phyloP scores from a whole-genome alignment of 495 filamentous ascomycete genomes.

The Entonaema liquescens region DNA sequence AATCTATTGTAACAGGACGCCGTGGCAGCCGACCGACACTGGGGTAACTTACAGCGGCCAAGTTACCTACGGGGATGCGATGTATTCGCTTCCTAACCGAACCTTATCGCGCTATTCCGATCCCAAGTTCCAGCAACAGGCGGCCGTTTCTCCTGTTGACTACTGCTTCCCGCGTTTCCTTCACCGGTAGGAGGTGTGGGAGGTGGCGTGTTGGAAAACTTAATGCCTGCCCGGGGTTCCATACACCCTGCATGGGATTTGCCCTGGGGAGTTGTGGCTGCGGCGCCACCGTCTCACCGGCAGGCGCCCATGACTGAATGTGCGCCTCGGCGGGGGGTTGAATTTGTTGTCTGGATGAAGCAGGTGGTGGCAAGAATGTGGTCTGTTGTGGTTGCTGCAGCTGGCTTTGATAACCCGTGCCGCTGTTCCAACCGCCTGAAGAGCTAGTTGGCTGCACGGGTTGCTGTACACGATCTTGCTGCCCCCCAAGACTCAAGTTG shows the following conservation, averaged over 20 bases:
- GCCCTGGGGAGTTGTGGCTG: slow-evolving; percentile 62
- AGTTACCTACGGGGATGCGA: slow-evolving; percentile 16
- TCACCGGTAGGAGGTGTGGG: slow-evolving; percentile 7
- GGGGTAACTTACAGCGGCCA: not conserved
- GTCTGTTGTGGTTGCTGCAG: slow-evolving; percentile 24
- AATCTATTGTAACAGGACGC: not conserved
- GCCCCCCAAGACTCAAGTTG: slow-evolving; percentile 50
- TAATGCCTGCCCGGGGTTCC: slow-evolving; percentile 82
- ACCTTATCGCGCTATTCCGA: slow-evolving; percentile 68
- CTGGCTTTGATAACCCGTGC: slow-evolving; percentile 21
- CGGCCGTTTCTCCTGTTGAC: slow-evolving; percentile 37
- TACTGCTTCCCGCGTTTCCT: slow-evolving; percentile 3
- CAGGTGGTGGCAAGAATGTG: slow-evolving; percentile 24
- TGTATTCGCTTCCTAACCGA: slow-evolving; percentile 57
- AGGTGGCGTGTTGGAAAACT: slow-evolving; percentile 61
- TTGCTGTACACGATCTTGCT: slow-evolving; percentile 26
- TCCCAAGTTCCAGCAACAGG: slow-evolving; percentile 62
- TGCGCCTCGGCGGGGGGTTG: slow-evolving; percentile 53
- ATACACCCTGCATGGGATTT: slow-evolving; percentile 65
- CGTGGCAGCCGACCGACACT: not conserved
- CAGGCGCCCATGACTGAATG: slow-evolving; percentile 57
- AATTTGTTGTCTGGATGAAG: slow-evolving; percentile 47
- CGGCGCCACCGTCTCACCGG: slow-evolving; percentile 55
- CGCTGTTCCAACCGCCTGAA: slow-evolving; percentile 8
- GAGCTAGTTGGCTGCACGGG: slow-evolving; percentile 1